Evolutionary conservation across 768 basidiomycete genomes (phyloP).

Genomic region (Tricholoma saponaceum): DNA sequence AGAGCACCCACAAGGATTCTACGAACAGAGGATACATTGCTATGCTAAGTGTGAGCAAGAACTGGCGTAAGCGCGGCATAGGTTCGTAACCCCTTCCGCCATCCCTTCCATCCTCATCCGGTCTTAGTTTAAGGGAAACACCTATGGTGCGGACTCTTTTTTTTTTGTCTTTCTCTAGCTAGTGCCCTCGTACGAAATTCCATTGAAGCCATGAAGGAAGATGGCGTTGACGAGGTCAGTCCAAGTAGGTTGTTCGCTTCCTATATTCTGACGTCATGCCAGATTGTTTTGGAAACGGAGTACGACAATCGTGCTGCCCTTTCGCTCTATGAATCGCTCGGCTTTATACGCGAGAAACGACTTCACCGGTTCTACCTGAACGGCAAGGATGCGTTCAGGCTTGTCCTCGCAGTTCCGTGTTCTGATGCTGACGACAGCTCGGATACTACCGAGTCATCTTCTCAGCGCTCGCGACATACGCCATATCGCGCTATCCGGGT

Average conservation of each 20-base stretch:
- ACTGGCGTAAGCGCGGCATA: constrained; percentile 87
- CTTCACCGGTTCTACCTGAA: constrained; percentile 95
- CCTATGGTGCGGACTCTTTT: constrained; percentile 43
- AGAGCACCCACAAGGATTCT: constrained; percentile 75
- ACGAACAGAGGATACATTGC: constrained; percentile 94
- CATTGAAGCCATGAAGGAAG: constrained; percentile 76
- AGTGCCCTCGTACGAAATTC: constrained; percentile 81
- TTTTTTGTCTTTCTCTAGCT: constrained; percentile 49
- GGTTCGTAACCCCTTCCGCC: constrained; percentile 51
- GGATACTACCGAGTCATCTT: constrained; percentile 23
- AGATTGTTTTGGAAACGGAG: constrained; percentile 97
- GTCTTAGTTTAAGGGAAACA: constrained; percentile 44
- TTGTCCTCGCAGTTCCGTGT: constrained; percentile 60
- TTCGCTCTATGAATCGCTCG: constrained; percentile 85
- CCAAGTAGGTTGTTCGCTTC: background rate
- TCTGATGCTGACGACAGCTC: constrained; percentile 29
- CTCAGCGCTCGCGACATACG: constrained; percentile 12
- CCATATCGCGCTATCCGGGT: constrained; percentile 41
- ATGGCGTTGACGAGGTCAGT: constrained; percentile 84
- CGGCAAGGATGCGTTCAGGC: constrained; percentile 91
- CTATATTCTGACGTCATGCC: constrained; percentile 1
- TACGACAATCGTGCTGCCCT: constrained; percentile 88
- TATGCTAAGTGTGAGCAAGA: constrained; percentile 88
- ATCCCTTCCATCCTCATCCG: constrained; percentile 38
- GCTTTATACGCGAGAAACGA: constrained; percentile 95